Evolutionary conservation across 2,329 filamentous ascomycete species (phyloP).

Genomic region (Xylariaceae sp.): DNA sequence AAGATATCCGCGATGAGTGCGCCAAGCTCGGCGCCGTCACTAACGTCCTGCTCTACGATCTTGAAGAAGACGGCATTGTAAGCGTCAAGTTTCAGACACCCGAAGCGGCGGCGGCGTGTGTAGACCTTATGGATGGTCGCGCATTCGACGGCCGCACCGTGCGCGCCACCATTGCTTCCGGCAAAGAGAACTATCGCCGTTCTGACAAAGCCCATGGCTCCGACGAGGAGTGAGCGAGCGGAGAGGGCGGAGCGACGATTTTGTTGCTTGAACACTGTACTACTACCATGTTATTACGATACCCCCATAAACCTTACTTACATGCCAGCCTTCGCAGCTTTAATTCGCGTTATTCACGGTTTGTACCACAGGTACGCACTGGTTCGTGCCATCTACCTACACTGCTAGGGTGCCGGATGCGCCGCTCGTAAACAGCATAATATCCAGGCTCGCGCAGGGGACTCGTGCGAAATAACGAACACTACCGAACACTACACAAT

Average conservation of each 20-base stretch:
- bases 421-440: no score
- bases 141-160: slow-evolving; percentile 70
- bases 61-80: slow-evolving; percentile 78
- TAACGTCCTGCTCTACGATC: slow-evolving; percentile 86
- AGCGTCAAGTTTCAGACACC: slow-evolving; percentile 75
- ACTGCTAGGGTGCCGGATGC: background rate
- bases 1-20: slow-evolving; percentile 89
- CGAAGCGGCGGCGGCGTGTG: slow-evolving; percentile 67
- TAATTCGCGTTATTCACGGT: background rate
- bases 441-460: no score
- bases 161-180: slow-evolving; percentile 65
- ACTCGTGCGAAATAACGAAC: no score
- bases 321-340: background rate
- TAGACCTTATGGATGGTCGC: slow-evolving; percentile 73
- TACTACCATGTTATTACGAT: slow-evolving; percentile 1
- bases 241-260: background rate
- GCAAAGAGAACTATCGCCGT: slow-evolving; percentile 69
- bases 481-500: no score
- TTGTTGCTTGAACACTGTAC: slow-evolving; percentile 3
- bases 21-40: slow-evolving; percentile 81
- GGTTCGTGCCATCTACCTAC: background rate
- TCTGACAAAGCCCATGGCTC: slow-evolving; percentile 49
- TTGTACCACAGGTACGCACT: background rate
- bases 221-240: slow-evolving; percentile 19
- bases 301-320: background rate